Percentiles rank a stretch among this genome's conserved stretches.
phyloP scores from a whole-genome alignment of 176 grass and related monocot genomes.

The Themeda triandra region DNA sequence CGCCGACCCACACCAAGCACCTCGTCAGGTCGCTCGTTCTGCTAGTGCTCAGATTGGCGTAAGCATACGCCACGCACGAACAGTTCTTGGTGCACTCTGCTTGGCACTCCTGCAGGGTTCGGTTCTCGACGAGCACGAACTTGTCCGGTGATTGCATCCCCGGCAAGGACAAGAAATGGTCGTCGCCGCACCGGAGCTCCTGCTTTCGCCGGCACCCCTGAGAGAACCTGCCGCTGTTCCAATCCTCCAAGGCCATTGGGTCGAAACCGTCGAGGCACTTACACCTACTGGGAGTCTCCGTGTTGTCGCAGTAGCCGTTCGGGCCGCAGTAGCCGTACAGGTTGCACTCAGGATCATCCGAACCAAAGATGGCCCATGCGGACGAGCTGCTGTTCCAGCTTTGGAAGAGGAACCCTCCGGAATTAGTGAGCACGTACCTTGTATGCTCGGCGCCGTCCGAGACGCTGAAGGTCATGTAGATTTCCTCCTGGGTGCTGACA shows the following conservation, averaged over 20 bases:
- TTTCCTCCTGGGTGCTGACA: neutral
- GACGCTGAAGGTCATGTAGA: neutral
- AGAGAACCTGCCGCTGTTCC: neutral
- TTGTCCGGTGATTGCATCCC: constrained; percentile 37
- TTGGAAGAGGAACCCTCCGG: neutral
- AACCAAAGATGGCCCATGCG: neutral
- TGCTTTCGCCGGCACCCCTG: constrained; percentile 35
- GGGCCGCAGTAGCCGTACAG: constrained; percentile 24
- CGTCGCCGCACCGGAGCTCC: constrained; percentile 25
- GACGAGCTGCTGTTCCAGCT: neutral
- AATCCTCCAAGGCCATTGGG: neutral
- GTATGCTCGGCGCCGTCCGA: neutral
- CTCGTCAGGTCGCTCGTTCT: neutral
- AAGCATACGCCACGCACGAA: constrained; percentile 48
- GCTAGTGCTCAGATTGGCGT: constrained; percentile 6
- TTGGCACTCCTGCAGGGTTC: constrained; percentile 1
- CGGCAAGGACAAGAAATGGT: constrained; percentile 4
- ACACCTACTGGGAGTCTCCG: neutral
- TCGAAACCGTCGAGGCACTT: constrained; percentile 36
- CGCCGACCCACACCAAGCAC: constrained; percentile 41
- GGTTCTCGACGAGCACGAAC: constrained; percentile 4
- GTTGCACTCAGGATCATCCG: too few relatives aligned
- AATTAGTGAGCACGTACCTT: neutral
- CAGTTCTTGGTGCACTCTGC: constrained; percentile 40
- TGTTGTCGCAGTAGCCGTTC: constrained; percentile 29